Evolutionary conservation across 1,139 yeast species (phyloP).

Genomic region (Pichia sp.): DNA sequence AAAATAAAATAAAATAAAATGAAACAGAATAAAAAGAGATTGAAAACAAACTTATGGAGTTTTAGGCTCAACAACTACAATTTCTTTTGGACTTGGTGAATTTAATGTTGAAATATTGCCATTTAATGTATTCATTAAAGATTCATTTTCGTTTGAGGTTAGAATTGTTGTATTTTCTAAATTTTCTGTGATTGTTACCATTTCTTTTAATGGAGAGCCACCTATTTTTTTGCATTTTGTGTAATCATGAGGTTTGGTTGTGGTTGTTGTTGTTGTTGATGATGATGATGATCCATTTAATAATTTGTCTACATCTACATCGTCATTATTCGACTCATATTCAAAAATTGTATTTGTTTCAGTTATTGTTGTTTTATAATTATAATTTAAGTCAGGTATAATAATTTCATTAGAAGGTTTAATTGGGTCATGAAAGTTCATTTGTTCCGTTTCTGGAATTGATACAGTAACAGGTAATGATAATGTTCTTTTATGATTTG

Average conservation of each 20-base stretch:
- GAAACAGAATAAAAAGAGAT: neutral
- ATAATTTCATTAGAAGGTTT: too few relatives aligned
- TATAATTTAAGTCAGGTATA: too few relatives aligned
- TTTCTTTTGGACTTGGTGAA: neutral
- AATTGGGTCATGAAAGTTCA: slow-evolving; percentile 18
- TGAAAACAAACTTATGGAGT: slow-evolving; percentile 7
- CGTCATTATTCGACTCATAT: too few relatives aligned
- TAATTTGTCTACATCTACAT: slow-evolving; percentile 6
- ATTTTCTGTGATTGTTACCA: slow-evolving; percentile 1
- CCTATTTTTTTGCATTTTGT: neutral
- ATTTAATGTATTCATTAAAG: too few relatives aligned
- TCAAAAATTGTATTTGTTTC: too few relatives aligned
- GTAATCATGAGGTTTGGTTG: too few relatives aligned
- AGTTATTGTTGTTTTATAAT: too few relatives aligned
- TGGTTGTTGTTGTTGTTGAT: too few relatives aligned
- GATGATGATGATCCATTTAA: neutral
- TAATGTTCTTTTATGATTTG: slow-evolving; percentile 24
- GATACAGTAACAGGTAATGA: slow-evolving; percentile 31
- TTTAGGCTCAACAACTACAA: slow-evolving; percentile 4
- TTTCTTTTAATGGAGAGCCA: slow-evolving; percentile 12
- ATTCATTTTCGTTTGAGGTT: too few relatives aligned
- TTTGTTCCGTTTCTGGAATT: slow-evolving; percentile 26
- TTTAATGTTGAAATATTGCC: neutral
- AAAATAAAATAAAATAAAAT: neutral
- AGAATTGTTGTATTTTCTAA: neutral